Evolutionary conservation across 2,329 filamentous ascomycete species (phyloP), one percentile per base, ranked within the genome.

Genomic region (Rugonectria rugulosa): DNA sequence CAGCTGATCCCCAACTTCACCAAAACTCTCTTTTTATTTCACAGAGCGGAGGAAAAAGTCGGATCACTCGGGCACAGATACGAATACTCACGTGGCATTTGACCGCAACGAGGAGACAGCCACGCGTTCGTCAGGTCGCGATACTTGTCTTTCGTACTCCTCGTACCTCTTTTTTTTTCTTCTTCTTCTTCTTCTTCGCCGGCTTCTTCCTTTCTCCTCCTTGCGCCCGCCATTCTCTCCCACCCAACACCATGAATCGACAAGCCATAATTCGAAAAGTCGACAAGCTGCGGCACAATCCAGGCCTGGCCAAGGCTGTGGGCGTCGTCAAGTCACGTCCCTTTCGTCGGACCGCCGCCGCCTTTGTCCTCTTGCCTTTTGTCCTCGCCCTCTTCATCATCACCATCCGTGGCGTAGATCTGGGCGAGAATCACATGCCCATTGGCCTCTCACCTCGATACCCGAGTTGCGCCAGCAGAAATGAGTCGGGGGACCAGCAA

Each of bases 381-480:
- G 31, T 45, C 10, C 15, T 63, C 14, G 27, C 46, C 9, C 55
- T 65, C 8, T 59, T 68, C 20, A 20, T 62, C 9, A 29, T 57
- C 27, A 55, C 59, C 5, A 55, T 55, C n/a, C 59, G 55, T 21
- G 50, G 64, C 11, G 63, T 64, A 3, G 56, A 64, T 36, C 55
- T 60, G 12, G 55, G 57, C 10, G 49, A 52, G 17, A 46, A 60
- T 27, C 57, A 61, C 15, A 57, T 63, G 32, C 56, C 55, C 4
- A 55, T 64, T 14, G 56, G 57, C 26, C 52, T 50, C 8, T 54
- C 62, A n/a, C 47, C 31, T 15, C 23, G 15, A 43, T 56, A 57
- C 21, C n/a, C 34, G 9, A 21, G 34, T 5, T 48, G 45, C 14
- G 45, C 45, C 34, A 41, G 24, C 45, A 40, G 20, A 23, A 48